Evolutionary conservation across 2,329 filamentous ascomycete genomes (phyloP).

Genomic region (Drechslerella stenobrocha): DNA sequence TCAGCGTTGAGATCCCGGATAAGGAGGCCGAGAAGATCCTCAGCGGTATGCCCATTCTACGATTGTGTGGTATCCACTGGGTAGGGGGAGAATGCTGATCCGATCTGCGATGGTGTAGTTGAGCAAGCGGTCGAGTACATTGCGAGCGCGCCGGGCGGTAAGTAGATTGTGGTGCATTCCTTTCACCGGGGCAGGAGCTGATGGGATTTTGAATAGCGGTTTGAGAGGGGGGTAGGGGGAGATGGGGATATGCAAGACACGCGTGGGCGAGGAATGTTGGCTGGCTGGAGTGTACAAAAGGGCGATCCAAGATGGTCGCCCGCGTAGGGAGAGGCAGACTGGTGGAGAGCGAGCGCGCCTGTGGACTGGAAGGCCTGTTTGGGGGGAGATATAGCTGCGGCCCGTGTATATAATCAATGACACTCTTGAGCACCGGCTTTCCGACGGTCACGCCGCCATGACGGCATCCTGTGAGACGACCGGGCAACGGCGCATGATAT

Average conservation of each 20-base stretch:
- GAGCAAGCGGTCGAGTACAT: conserved; percentile 96
- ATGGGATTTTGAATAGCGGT: conserved; percentile 54
- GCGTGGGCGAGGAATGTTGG: not conserved
- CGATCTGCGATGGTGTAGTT: conserved; percentile 61
- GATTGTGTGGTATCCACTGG: not conserved
- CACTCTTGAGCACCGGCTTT: not conserved
- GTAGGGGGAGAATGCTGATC: not conserved
- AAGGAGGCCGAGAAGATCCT: conserved; percentile 94
- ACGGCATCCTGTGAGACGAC: too few relatives aligned
- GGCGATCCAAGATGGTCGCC: too few relatives aligned
- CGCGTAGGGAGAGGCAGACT: too few relatives aligned
- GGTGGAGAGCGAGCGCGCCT: not conserved
- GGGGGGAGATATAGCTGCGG: too few relatives aligned
- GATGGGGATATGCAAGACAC: not conserved
- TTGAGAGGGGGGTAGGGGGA: conserved; percentile 46
- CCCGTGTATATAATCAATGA: conserved; percentile 8
- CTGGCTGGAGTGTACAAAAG: conserved; percentile 10
- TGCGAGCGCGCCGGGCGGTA: conserved; percentile 85
- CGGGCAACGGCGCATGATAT: too few relatives aligned
- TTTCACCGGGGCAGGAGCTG: conserved; percentile 43
- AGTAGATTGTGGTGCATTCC: conserved; percentile 58
- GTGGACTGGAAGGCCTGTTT: too few relatives aligned
- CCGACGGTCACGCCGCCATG: not conserved
- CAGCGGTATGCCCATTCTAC: conserved; percentile 71
- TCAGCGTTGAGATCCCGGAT: conserved; percentile 96